These are phyloP conservation scores for Trichoderma gamsii DNA, from an alignment of 495 filamentous ascomycete species.

Conservation along the genomic window DNA sequence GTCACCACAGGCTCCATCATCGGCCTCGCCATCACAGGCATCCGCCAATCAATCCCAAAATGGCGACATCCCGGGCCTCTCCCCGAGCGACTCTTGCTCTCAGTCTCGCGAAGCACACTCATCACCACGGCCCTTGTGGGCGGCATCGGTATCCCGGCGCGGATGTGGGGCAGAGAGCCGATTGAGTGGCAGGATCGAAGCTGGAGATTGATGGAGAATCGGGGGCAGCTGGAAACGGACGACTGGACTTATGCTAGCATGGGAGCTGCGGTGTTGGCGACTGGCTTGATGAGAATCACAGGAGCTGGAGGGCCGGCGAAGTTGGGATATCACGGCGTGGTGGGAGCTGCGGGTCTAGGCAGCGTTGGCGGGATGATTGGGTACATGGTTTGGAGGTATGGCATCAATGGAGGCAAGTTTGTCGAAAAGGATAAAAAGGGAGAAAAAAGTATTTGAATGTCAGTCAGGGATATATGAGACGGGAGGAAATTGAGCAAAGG, in stretches of 20 bases:
- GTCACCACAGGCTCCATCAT: conserved; percentile 42
- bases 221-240: conserved; percentile 48
- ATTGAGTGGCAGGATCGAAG: conserved; percentile 59
- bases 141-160: conserved; percentile 29
- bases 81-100: conserved; percentile 29
- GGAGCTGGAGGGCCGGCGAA: conserved; percentile 15
- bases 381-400: conserved; percentile 36
- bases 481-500: too few relatives aligned
- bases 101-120: conserved; percentile 29
- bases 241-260: conserved; percentile 41
- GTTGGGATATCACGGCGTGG: conserved; percentile 28
- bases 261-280: conserved; percentile 27
- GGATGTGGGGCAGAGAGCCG: conserved; percentile 50
- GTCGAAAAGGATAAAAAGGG: conserved; percentile 15
- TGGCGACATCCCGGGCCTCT: conserved; percentile 18
- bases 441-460: neutral
- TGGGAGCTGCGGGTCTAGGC: conserved; percentile 36
- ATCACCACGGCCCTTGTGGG: conserved; percentile 26
- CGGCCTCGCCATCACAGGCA: conserved; percentile 28
- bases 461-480: neutral
- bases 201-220: conserved; percentile 52
- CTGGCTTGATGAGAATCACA: conserved; percentile 4
- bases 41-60: conserved; percentile 16
- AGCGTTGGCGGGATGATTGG: conserved; percentile 33
- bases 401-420: conserved; percentile 28